Evolutionary conservation across 768 basidiomycete species (phyloP).

Genomic region (Lactarius hengduanensis): DNA sequence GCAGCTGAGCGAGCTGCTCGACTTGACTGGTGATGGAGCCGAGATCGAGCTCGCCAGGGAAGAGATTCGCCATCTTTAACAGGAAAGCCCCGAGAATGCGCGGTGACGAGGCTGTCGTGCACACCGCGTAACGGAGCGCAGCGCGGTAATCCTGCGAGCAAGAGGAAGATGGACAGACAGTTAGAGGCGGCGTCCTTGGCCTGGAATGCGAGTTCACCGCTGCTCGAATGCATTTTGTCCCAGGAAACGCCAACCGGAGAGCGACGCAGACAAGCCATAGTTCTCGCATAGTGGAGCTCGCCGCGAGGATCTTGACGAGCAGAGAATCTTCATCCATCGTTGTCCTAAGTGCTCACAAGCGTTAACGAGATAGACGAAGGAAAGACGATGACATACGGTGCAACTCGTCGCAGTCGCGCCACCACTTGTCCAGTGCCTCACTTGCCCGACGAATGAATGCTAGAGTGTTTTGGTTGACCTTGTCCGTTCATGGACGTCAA

Average conservation of each 20-base stretch:
- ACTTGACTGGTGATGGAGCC: slow-evolving; percentile 77
- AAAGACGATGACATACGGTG: slow-evolving; percentile 54
- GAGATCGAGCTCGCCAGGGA: slow-evolving; percentile 82
- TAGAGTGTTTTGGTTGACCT: slow-evolving; percentile 79
- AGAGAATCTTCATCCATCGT: slow-evolving; percentile 84
- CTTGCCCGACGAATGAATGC: slow-evolving; percentile 87
- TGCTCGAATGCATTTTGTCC: slow-evolving; percentile 97
- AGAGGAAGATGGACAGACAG: slow-evolving; percentile 81
- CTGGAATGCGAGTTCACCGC: slow-evolving; percentile 90
- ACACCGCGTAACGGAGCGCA: slow-evolving; percentile 90
- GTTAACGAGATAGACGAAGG: slow-evolving; percentile 10
- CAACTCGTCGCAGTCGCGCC: slow-evolving; percentile 81
- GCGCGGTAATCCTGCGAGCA: slow-evolving; percentile 78
- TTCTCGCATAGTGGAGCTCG: slow-evolving; percentile 90
- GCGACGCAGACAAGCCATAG: slow-evolving; percentile 94
- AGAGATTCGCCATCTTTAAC: slow-evolving; percentile 92
- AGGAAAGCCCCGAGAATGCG: slow-evolving; percentile 91
- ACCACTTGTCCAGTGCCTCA: slow-evolving; percentile 87
- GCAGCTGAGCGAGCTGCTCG: slow-evolving; percentile 84
- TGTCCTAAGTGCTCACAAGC: slow-evolving; percentile 46
- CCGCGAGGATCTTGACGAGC: slow-evolving; percentile 84
- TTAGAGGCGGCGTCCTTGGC: slow-evolving; percentile 90
- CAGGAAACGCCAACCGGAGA: slow-evolving; percentile 85
- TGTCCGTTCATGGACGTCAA: slow-evolving; percentile 83
- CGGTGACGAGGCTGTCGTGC: slow-evolving; percentile 88